phyloP scores from a whole-genome alignment of 176 grass and related monocot species.

The Aegilops tauschii region DNA sequence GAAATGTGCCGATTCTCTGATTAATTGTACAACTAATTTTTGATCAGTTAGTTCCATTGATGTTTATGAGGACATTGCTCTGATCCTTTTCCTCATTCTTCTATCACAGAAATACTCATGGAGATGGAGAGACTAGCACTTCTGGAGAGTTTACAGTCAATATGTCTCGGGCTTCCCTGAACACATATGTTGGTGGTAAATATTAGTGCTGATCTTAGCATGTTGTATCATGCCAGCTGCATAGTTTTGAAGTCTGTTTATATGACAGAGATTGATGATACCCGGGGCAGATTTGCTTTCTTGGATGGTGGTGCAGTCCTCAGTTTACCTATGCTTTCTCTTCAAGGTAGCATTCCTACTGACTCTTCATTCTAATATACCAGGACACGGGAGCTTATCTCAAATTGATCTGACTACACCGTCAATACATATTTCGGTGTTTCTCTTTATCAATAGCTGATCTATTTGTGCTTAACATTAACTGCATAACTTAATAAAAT shows the following conservation, averaged over 20 bases:
- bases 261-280: constrained; percentile 74
- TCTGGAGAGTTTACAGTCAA: constrained; percentile 48
- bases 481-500: constrained; percentile 2
- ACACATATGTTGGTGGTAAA: constrained; percentile 73
- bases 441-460: neutral
- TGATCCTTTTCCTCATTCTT: constrained; percentile 12
- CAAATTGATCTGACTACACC: neutral
- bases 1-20: neutral
- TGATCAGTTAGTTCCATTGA: neutral
- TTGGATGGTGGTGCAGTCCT: constrained; percentile 55
- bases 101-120: constrained; percentile 44
- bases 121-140: constrained; percentile 39
- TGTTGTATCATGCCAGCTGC: constrained; percentile 13
- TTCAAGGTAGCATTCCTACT: constrained; percentile 56
- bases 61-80: neutral
- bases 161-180: constrained; percentile 54
- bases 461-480: constrained; percentile 1
- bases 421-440: constrained; percentile 8
- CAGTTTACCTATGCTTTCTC: constrained; percentile 76
- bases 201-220: constrained; percentile 16
- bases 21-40: neutral
- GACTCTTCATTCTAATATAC: constrained; percentile 12
- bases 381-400: constrained; percentile 8
- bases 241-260: constrained; percentile 23
- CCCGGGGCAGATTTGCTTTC: constrained; percentile 47